phyloP scores from a whole-genome alignment of 768 basidiomycete species.

The Trametes sanguinea region DNA sequence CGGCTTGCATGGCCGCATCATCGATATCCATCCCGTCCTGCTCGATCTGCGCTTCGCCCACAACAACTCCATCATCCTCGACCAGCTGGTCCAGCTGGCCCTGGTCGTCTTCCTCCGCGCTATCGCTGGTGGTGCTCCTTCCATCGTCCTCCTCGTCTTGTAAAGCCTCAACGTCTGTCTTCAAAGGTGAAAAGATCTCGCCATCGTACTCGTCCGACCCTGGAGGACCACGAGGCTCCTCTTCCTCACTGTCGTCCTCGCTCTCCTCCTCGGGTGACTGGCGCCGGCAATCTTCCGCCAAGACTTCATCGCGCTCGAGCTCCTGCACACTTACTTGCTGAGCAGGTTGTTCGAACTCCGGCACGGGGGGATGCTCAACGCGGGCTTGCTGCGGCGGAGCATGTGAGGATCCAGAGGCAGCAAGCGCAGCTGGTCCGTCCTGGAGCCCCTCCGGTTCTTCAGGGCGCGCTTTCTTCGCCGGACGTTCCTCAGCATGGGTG shows the following conservation, averaged over 20 bases:
- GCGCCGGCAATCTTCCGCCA: no score
- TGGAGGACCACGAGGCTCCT: neutral
- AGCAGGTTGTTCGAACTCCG: no score
- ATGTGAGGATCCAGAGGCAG: no score
- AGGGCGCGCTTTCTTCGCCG: conserved; percentile 11
- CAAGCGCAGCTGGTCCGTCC: no score
- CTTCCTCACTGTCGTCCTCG: neutral
- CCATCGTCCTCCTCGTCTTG: neutral
- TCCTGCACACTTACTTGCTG: no score
- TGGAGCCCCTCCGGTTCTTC: neutral
- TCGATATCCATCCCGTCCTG: neutral
- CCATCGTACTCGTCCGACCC: conserved; percentile 17
- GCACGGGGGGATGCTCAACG: no score
- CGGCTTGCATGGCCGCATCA: no score
- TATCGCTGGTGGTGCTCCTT: neutral
- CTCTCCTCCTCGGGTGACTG: neutral
- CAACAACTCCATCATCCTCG: neutral
- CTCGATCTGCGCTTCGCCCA: neutral
- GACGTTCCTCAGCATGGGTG: neutral
- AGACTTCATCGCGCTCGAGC: neutral
- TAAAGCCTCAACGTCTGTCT: neutral
- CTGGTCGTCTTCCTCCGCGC: neutral
- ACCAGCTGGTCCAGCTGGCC: conserved; percentile 3
- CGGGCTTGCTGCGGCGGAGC: no score
- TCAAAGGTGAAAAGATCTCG: conserved; percentile 12